These are phyloP conservation scores for Dionaea muscipula DNA, from an alignment of 179 eudicot genomes.

Conservation along the genomic window DNA sequence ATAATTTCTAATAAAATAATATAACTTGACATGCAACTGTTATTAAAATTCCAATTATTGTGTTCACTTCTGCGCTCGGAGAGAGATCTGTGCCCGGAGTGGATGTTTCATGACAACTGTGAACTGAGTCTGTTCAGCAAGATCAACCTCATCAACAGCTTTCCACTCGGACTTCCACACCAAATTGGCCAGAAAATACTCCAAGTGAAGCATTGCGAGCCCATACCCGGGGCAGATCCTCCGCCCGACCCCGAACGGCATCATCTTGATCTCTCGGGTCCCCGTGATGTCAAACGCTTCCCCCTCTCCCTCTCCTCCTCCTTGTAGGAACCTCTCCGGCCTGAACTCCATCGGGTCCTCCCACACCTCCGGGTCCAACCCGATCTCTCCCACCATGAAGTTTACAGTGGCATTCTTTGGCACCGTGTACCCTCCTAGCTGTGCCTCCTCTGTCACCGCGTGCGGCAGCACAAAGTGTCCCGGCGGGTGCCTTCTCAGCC, in stretches of 20 bases:
- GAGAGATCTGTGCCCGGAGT: slow-evolving; percentile 6
- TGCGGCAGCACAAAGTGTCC: slow-evolving; percentile 15
- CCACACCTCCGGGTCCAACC: slow-evolving; percentile 12
- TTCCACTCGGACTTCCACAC: slow-evolving; percentile 9
- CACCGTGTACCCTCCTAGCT: slow-evolving; percentile 8
- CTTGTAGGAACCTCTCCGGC: slow-evolving; percentile 10
- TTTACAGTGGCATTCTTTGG: slow-evolving; percentile 3
- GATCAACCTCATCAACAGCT: neutral
- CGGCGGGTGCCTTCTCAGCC: slow-evolving; percentile 14
- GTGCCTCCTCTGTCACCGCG: slow-evolving; percentile 6
- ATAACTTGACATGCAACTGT: too few relatives aligned
- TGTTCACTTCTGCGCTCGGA: too few relatives aligned
- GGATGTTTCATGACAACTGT: slow-evolving; percentile 13
- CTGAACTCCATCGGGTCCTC: slow-evolving; percentile 12
- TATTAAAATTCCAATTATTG: too few relatives aligned
- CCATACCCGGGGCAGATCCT: slow-evolving; percentile 7
- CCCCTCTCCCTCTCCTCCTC: slow-evolving; percentile 5
- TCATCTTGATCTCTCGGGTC: slow-evolving; percentile 14
- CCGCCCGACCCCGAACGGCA: slow-evolving; percentile 14
- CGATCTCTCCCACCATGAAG: slow-evolving; percentile 10
- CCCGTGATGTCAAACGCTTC: slow-evolving; percentile 10
- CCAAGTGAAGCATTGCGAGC: slow-evolving; percentile 11
- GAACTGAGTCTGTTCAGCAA: slow-evolving; percentile 7
- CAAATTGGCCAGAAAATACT: slow-evolving; percentile 13
- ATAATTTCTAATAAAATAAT: too few relatives aligned